phyloP scores from a whole-genome alignment of 129 eudicot species.

The Flaveria ramosissima region DNA sequence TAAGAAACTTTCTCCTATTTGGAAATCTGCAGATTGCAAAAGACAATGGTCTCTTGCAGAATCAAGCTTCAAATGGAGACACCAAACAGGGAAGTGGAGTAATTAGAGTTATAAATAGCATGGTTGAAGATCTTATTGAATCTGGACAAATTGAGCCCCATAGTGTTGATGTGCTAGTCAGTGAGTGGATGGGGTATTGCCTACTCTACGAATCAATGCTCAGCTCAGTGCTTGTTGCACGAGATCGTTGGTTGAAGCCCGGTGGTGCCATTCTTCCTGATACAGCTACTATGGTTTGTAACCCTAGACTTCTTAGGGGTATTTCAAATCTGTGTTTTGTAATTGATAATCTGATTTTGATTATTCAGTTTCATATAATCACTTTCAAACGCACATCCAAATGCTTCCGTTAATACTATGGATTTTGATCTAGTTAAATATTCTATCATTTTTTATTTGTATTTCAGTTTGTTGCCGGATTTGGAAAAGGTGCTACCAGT shows the following conservation, averaged over 20 bases:
- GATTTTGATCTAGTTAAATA: not conserved
- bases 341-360: not conserved
- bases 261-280: conserved; percentile 98
- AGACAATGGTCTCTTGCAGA: conserved; percentile 61
- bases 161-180: conserved; percentile 78
- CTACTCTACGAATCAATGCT: conserved; percentile 95
- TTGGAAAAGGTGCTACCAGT: conserved; percentile 87
- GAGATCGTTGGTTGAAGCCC: conserved; percentile 92
- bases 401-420: not conserved
- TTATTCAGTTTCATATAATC: not conserved
- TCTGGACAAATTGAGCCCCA: conserved; percentile 53
- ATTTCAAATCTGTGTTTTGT: not conserved
- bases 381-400: conserved; percentile 1
- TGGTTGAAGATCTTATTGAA: conserved; percentile 79
- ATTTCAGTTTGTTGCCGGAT: conserved; percentile 91
- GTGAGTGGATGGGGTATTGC: conserved; percentile 99
- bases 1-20: not conserved
- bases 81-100: conserved; percentile 43
- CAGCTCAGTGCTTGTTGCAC: conserved; percentile 80
- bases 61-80: conserved; percentile 21
- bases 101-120: conserved; percentile 70
- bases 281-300: conserved; percentile 87
- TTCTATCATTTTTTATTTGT: not conserved
- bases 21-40: conserved; percentile 65
- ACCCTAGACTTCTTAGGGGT: not conserved